Evolutionary conservation across 805 yeast species (phyloP).

Genomic region (Ogataea populi-albae): DNA sequence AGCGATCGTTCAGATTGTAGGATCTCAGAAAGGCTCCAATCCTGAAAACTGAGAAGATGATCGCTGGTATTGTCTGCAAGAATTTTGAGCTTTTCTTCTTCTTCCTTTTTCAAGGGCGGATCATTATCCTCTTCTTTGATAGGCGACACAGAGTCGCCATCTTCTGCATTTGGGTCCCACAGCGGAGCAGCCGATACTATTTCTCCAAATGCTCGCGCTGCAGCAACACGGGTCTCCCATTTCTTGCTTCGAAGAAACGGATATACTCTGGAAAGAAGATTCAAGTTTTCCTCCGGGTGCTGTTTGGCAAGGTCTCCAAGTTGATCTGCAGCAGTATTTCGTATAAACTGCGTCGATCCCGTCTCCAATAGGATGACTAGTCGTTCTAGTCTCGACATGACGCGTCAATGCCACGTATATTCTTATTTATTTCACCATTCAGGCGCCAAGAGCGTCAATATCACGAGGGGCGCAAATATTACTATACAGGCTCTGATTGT

Average conservation of each 20-base stretch:
- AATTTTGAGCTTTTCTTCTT: constrained; percentile 32
- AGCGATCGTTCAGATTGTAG: constrained; percentile 52
- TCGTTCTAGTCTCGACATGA: constrained; percentile 36
- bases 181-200: constrained; percentile 71
- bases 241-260: constrained; percentile 79
- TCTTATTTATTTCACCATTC: too few species aligned
- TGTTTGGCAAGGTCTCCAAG: constrained; percentile 88
- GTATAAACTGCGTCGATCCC: constrained; percentile 89
- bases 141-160: constrained; percentile 11
- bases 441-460: neutral
- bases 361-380: constrained; percentile 64
- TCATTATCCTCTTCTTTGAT: constrained; percentile 14
- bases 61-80: constrained; percentile 45
- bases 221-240: constrained; percentile 96
- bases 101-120: constrained; percentile 20
- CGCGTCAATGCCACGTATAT: too few species aligned
- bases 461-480: neutral
- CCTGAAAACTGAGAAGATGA: constrained; percentile 44
- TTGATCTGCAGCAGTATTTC: constrained; percentile 97
- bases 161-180: constrained; percentile 76
- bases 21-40: constrained; percentile 49
- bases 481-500: neutral
- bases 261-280: constrained; percentile 80
- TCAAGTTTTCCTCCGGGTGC: constrained; percentile 90
- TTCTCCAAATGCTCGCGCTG: constrained; percentile 94